These are phyloP conservation scores for Blakeslea trispora DNA, from an alignment of 371 early-diverging fungal genomes.

Conservation along the genomic window DNA sequence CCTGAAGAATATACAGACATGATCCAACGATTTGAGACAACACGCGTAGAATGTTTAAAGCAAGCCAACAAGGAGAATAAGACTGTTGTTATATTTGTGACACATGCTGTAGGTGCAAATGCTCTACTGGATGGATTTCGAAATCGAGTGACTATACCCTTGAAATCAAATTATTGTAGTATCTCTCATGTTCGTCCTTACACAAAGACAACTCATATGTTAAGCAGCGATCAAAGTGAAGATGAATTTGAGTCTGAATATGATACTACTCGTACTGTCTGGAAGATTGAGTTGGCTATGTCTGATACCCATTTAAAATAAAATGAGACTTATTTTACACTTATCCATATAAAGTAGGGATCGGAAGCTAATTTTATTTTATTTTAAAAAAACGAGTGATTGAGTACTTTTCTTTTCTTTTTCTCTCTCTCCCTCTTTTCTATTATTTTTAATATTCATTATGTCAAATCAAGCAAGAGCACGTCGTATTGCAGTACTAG, in stretches of 20 bases:
- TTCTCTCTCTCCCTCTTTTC: neutral
- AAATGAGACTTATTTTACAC: neutral
- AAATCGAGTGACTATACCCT: constrained; percentile 33
- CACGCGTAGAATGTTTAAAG: constrained; percentile 26
- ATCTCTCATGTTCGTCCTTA: constrained; percentile 24
- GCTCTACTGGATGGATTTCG: constrained; percentile 46
- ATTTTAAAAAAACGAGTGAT: no score
- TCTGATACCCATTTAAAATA: no score
- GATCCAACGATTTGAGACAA: constrained; percentile 32
- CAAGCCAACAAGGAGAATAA: neutral
- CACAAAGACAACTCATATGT: neutral
- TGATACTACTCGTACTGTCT: no score
- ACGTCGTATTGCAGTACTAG: constrained; percentile 79
- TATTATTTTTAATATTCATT: neutral
- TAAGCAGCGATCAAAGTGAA: constrained; percentile 25
- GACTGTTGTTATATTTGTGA: constrained; percentile 29
- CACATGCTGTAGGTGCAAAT: constrained; percentile 48
- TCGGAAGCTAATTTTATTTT: no score
- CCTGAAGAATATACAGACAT: constrained; percentile 40
- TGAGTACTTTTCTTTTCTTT: no score
- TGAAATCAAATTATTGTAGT: constrained; percentile 37
- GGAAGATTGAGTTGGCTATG: no score
- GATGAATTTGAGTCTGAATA: neutral
- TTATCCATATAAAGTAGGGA: no score
- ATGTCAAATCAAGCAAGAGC: constrained; percentile 43